Evolutionary conservation across 768 basidiomycete genomes (phyloP), one percentile per base, ranked within the genome.

Genomic region (Hygrocybe punicea): DNA sequence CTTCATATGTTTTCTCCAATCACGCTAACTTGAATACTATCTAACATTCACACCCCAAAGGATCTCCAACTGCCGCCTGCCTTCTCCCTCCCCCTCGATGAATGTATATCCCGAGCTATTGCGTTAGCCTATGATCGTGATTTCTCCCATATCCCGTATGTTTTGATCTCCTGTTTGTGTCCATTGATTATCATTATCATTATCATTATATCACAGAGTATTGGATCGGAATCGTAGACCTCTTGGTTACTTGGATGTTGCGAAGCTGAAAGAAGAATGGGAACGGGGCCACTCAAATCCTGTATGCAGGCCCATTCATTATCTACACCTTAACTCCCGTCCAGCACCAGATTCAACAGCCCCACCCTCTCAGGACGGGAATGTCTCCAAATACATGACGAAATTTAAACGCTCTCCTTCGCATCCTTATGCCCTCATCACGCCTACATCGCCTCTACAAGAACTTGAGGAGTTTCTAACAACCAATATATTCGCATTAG

Each of bases 41-140:
- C 51, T 53, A 19, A 46, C 58, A 57, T 45, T 35, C 29, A 40
- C 17, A 45, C 40, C 55, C 19, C 51, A n/a, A 60, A 87, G 85
- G 88, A 89, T 70, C 78, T 91, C 4, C 89, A 91, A 77, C 72
- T 91, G 1, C 87, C 92, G 0, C 94, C 94, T 8, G 94, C 93
- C 0, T 95, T 95, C 69, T 83, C 87, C 14, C 78, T 96, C 3
- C 87, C 88, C 7, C 73, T 79, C 10, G 78, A 79, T 57, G 91
- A 91, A 65, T 78, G 83, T 17, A 84, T 95, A 56, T 79, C 82
- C 8, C 78, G 81, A 21, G 93, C 91, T 1, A 83, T 96, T 25
- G 91, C 92, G 63, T 80, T 89, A 23, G 94, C 93, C 0, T 96
- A 94, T 63, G 94, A 97, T 62, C 84, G 93, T 34, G 94, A 97